A percentile compares a stretch with the other conserved stretches of the same genome.
Conservation (phyloP, 116 monocot genomes). For the Iris pallida region DNA sequence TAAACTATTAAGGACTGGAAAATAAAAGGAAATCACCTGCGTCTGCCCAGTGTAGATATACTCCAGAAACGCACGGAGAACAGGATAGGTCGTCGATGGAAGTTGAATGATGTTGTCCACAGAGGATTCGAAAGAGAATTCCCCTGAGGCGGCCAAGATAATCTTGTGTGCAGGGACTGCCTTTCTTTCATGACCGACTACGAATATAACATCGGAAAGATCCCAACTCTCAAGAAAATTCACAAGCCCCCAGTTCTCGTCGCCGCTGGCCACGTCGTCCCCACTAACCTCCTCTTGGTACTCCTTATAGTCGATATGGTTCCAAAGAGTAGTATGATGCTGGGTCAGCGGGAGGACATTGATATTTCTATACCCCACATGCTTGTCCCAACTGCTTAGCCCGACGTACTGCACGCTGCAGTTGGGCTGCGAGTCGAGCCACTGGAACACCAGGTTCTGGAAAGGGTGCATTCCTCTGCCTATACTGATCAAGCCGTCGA, state of each 20-base stretch:
- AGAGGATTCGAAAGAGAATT: slow-evolving; percentile 33
- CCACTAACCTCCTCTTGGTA: slow-evolving; percentile 28
- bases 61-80: slow-evolving; percentile 75
- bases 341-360: slow-evolving; percentile 56
- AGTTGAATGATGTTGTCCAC: slow-evolving; percentile 42
- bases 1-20: background rate
- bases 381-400: slow-evolving; percentile 95
- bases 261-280: slow-evolving; percentile 29
- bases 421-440: slow-evolving; percentile 71
- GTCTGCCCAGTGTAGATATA: slow-evolving; percentile 78
- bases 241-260: slow-evolving; percentile 42
- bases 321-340: slow-evolving; percentile 34
- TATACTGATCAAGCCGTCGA: slow-evolving; percentile 85
- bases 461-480: slow-evolving; percentile 80
- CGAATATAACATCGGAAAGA: slow-evolving; percentile 66
- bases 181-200: slow-evolving; percentile 56
- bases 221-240: slow-evolving; percentile 90
- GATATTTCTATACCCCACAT: slow-evolving; percentile 92
- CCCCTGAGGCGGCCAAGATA: slow-evolving; percentile 57
- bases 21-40: slow-evolving; percentile 28
- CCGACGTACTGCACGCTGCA: slow-evolving; percentile 78
- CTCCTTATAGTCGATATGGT: slow-evolving; percentile 46
- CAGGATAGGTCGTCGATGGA: slow-evolving; percentile 51
- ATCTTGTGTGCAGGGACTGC: slow-evolving; percentile 76
- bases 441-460: slow-evolving; percentile 76